Conservation (phyloP, 805 yeast genomes). For the Wickerhamomyces hampshirensis region DNA sequence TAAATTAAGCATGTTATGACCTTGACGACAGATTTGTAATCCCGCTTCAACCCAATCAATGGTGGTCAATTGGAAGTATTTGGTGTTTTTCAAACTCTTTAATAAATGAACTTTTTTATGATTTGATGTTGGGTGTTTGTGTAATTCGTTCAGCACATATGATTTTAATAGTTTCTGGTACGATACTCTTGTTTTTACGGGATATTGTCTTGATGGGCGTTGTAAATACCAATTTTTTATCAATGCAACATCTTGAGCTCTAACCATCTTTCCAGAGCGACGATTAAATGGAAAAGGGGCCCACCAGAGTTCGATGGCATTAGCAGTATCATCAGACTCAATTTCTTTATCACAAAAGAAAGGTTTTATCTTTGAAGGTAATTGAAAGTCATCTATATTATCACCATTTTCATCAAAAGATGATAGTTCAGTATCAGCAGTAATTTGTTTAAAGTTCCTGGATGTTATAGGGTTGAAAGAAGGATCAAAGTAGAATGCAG, state of each 20-base stretch:
- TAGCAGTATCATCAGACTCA: slow-evolving; percentile 41
- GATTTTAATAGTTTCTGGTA: slow-evolving; percentile 85
- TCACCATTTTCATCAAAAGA: slow-evolving; percentile 28
- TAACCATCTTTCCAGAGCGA: slow-evolving; percentile 61
- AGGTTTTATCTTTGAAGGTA: slow-evolving; percentile 45
- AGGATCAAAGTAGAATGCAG: slow-evolving; percentile 54
- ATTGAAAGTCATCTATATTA: slow-evolving; percentile 33
- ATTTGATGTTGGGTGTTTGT: slow-evolving; percentile 37
- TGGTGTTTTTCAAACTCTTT: slow-evolving; percentile 66
- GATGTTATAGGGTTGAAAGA: slow-evolving; percentile 51
- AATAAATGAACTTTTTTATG: slow-evolving; percentile 55
- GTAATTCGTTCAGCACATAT: slow-evolving; percentile 67
- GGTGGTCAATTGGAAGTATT: slow-evolving; percentile 84
- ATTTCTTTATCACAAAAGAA: slow-evolving; percentile 43
- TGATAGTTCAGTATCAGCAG: slow-evolving; percentile 20
- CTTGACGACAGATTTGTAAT: slow-evolving; percentile 87
- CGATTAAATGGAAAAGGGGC: slow-evolving; percentile 85
- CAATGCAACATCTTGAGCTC: slow-evolving; percentile 89
- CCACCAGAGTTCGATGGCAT: slow-evolving; percentile 65
- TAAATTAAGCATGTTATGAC: slow-evolving; percentile 87
- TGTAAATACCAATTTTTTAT: slow-evolving; percentile 79
- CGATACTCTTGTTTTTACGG: slow-evolving; percentile 78
- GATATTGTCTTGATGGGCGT: slow-evolving; percentile 54
- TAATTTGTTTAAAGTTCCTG: slow-evolving; percentile 22
- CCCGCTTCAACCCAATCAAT: slow-evolving; percentile 99